Percentiles rank a stretch among this genome's conserved stretches.
phyloP scores from a whole-genome alignment of 1,139 yeast species.

The Geotrichum bryndzae region DNA sequence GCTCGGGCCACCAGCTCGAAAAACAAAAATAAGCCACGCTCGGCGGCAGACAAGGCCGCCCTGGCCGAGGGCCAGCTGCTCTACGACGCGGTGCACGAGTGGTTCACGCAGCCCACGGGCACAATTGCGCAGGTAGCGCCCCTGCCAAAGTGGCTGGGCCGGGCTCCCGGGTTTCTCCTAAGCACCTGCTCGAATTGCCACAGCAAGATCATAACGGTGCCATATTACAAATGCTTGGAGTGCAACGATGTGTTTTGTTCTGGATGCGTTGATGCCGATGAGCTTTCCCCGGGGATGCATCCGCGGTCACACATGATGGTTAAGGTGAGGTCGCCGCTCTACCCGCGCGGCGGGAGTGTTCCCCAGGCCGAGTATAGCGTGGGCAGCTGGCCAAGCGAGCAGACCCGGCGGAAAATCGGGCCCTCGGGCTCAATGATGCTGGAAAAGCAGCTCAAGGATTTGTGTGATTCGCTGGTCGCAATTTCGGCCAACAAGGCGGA shows the following conservation, averaged over 20 bases:
- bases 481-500: background rate
- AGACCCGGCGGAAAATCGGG: background rate
- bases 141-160: background rate
- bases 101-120: background rate
- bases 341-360: background rate
- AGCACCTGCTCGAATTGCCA: background rate
- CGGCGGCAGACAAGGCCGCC: background rate
- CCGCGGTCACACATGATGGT: background rate
- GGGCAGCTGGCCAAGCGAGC: background rate
- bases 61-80: background rate
- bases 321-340: background rate
- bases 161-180: background rate
- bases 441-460: background rate
- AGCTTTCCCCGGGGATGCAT: background rate
- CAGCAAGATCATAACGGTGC: background rate
- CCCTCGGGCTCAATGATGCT: background rate
- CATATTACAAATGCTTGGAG: slow-evolving; percentile 6
- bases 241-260: background rate
- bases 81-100: background rate
- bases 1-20: background rate
- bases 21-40: background rate
- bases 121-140: background rate
- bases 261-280: background rate
- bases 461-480: background rate
- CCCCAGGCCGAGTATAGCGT: background rate